Evolutionary conservation across 129 eudicot genomes (phyloP).

Genomic region (Gnaphalium uliginosum): DNA sequence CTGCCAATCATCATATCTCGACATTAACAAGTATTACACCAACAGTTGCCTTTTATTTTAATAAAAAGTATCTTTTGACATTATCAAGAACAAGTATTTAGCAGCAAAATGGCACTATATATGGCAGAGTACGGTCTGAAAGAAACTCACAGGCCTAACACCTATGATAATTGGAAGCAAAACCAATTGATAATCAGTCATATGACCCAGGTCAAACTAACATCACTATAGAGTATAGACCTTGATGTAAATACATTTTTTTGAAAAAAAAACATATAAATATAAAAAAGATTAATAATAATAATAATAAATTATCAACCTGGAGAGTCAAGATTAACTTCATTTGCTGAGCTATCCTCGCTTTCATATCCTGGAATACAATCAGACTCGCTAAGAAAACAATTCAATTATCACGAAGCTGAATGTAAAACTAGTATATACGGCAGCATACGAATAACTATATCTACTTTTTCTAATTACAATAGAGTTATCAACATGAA

Average conservation of each 20-base stretch:
- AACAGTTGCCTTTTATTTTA: not conserved
- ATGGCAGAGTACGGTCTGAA: not conserved
- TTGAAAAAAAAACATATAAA: not conserved
- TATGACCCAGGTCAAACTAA: not conserved
- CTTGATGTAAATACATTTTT: not conserved
- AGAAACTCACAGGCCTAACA: not conserved
- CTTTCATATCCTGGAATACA: slow-evolving; percentile 79
- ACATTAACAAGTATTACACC: not conserved
- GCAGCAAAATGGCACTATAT: not conserved
- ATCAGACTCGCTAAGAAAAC: not conserved
- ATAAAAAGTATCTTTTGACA: too few relatives aligned
- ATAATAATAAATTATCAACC: slow-evolving; percentile 46
- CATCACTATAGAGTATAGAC: not conserved
- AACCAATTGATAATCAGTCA: not conserved
- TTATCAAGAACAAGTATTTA: too few relatives aligned
- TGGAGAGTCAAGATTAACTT: slow-evolving; percentile 75
- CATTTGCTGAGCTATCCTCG: slow-evolving; percentile 84
- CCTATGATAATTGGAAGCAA: not conserved
- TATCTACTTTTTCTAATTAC: not conserved
- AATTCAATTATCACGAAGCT: not conserved
- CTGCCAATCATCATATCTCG: slow-evolving; percentile 41
- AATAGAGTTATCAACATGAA: not conserved
- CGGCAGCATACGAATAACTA: not conserved
- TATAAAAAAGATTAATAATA: not conserved
- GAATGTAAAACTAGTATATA: not conserved